These are phyloP conservation scores for Aspergillus neoniger DNA, from an alignment of 2,329 filamentous ascomycete genomes.

Conservation along the genomic window DNA sequence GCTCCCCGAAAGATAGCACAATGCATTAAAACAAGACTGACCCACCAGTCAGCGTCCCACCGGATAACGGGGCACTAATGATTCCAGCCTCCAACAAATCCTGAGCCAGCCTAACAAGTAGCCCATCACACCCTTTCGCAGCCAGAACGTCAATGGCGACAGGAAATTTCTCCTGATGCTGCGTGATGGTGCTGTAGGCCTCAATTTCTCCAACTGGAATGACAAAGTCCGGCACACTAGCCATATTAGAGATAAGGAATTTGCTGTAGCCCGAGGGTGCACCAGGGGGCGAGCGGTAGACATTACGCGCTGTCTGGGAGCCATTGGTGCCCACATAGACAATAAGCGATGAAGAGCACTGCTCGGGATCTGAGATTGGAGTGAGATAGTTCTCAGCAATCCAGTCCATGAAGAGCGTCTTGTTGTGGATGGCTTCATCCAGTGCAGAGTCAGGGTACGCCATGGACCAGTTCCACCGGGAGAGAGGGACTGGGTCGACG, in stretches of 20 bases:
- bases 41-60: not conserved
- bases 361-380: not conserved
- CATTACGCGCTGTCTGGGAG: slow-evolving; percentile 48
- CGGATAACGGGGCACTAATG: slow-evolving; percentile 2
- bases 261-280: slow-evolving; percentile 52
- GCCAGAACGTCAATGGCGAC: slow-evolving; percentile 61
- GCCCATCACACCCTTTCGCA: slow-evolving; percentile 61
- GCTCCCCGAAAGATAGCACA: too few species aligned
- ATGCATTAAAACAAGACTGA: not conserved
- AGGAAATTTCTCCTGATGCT: slow-evolving; percentile 55
- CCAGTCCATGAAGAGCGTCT: slow-evolving; percentile 53
- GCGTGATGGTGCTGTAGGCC: slow-evolving; percentile 35
- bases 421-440: slow-evolving; percentile 51
- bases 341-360: slow-evolving; percentile 35
- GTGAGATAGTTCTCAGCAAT: slow-evolving; percentile 25
- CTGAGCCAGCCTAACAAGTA: slow-evolving; percentile 57
- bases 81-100: slow-evolving; percentile 55
- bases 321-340: slow-evolving; percentile 51
- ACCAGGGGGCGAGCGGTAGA: slow-evolving; percentile 45
- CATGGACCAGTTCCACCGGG: slow-evolving; percentile 52
- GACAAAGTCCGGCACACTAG: slow-evolving; percentile 46
- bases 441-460: slow-evolving; percentile 41
- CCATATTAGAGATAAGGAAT: slow-evolving; percentile 32
- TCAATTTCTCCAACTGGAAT: slow-evolving; percentile 47
- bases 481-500: slow-evolving; percentile 52